These are phyloP conservation scores for Fusarium pilosicola DNA, from an alignment of 2,329 filamentous ascomycete genomes.

Conservation along the genomic window DNA sequence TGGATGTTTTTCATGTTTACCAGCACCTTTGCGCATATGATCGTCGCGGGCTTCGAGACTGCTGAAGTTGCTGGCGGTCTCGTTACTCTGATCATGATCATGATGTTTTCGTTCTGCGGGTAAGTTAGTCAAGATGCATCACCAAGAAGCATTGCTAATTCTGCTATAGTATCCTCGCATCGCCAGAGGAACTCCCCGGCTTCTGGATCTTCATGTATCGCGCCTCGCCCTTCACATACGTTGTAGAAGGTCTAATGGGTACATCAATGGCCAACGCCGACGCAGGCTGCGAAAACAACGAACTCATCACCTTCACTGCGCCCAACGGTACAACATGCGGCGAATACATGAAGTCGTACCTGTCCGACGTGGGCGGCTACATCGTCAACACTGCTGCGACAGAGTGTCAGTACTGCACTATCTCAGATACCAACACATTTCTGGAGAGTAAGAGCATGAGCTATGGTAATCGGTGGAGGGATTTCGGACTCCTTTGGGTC, in stretches of 20 bases:
- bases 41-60: slow-evolving; percentile 70
- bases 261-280: slow-evolving; percentile 69
- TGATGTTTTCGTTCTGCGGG: slow-evolving; percentile 72
- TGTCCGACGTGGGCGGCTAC: slow-evolving; percentile 58
- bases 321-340: slow-evolving; percentile 63
- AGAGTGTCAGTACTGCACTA: slow-evolving; percentile 58
- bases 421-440: slow-evolving; percentile 53
- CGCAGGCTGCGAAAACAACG: slow-evolving; percentile 71
- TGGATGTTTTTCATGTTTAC: slow-evolving; percentile 73
- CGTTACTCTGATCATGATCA: slow-evolving; percentile 71
- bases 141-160: no score
- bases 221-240: slow-evolving; percentile 78
- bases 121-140: slow-evolving; percentile 55
- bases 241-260: slow-evolving; percentile 73
- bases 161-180: slow-evolving; percentile 59
- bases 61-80: slow-evolving; percentile 73
- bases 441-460: slow-evolving; percentile 54
- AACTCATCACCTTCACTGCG: slow-evolving; percentile 71
- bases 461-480: slow-evolving; percentile 63
- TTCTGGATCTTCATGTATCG: slow-evolving; percentile 86
- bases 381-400: slow-evolving; percentile 42
- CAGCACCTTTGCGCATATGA: slow-evolving; percentile 72
- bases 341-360: slow-evolving; percentile 63
- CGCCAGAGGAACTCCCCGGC: slow-evolving; percentile 68
- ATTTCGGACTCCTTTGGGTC: slow-evolving; percentile 65